Base-by-base conservation (phyloP, 495 filamentous ascomycete genomes). In the Neurospora pannonica region DNA sequence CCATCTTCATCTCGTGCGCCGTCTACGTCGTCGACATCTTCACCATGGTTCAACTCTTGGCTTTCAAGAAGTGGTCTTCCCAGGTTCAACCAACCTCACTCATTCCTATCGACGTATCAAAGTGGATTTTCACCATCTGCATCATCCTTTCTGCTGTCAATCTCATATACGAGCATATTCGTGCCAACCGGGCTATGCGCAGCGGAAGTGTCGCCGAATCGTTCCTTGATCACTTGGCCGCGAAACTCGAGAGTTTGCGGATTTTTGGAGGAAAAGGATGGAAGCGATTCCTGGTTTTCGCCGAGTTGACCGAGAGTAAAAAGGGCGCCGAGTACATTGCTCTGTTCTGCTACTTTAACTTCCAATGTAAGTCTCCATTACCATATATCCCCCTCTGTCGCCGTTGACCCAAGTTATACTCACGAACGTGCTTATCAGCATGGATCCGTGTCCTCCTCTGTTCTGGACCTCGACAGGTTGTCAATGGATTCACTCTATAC, bases 1-100 rank as follows among this genome's bases (percentile, higher is more conserved):
- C 93, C 72, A 86, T 94, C 37, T 43, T 95, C 70, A 86, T 97
- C 48, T 93, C 93, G 0, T 38, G 95, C n/a, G 89, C 92, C 54
- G 93, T 97, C 70, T 97, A 97, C 80, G 91, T 85, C 9, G 92
- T 95, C 76, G 96, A 99, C 83, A 92, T 92, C 19, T 98, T 97
- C 79, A 98, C 94, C 17, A 94, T 94, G 71, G 87, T 97, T 83
- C 97, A 95, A 75, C 88, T 99, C 13, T 86, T 99, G 28, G 93
- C 89, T 70, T 97, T 97, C 86, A 86, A 90, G 72, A 86, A 67
- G 28, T 93, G 90, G 90, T 88, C 89, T 10, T 88, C 89, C 9
- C 72, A 80, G 21, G 82, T 87, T 70, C 77, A 80, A 48, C 82
- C 81, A 19, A 81, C 81, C 2, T 81, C 83, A 74, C 73, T 85